phyloP scores from a whole-genome alignment of 768 basidiomycete genomes.

The Aureoboletus auriporus region DNA sequence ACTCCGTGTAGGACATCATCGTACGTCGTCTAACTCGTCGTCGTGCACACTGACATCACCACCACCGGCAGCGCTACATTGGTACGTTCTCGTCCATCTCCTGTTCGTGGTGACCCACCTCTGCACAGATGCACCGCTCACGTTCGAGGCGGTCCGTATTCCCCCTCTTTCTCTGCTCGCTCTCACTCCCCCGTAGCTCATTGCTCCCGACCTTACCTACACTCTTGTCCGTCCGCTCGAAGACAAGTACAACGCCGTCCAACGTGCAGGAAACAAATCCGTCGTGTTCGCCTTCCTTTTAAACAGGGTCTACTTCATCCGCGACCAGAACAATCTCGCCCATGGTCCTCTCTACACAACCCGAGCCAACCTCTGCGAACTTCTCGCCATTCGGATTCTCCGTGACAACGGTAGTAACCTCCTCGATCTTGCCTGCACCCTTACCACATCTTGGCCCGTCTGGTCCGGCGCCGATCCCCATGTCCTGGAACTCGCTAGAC shows the following conservation, averaged over 20 bases:
- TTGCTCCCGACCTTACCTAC: constrained; percentile 86
- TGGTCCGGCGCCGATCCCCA: constrained; percentile 69
- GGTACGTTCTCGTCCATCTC: constrained; percentile 37
- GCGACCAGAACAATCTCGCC: constrained; percentile 64
- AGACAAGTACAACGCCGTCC: constrained; percentile 78
- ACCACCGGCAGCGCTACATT: constrained; percentile 57
- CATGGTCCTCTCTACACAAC: constrained; percentile 67
- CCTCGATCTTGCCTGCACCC: constrained; percentile 62
- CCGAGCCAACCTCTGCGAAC: constrained; percentile 83
- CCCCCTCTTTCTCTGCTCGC: neutral
- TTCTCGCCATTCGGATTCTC: constrained; percentile 78
- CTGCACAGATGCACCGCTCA: constrained; percentile 72
- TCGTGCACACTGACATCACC: constrained; percentile 2
- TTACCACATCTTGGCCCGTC: constrained; percentile 79
- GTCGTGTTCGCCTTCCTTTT: constrained; percentile 86
- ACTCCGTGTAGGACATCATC: constrained; percentile 51
- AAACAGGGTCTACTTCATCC: constrained; percentile 80
- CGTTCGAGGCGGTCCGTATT: constrained; percentile 66
- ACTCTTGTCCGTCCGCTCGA: constrained; percentile 83
- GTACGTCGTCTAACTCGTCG: constrained; percentile 33
- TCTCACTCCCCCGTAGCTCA: constrained; percentile 46
- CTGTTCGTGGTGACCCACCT: neutral
- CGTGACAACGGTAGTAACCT: constrained; percentile 66
- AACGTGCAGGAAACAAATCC: constrained; percentile 72
- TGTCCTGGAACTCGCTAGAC: constrained; percentile 53